Evolutionary conservation across 768 basidiomycete genomes (phyloP).

Genomic region (Leccinum sublutescens): DNA sequence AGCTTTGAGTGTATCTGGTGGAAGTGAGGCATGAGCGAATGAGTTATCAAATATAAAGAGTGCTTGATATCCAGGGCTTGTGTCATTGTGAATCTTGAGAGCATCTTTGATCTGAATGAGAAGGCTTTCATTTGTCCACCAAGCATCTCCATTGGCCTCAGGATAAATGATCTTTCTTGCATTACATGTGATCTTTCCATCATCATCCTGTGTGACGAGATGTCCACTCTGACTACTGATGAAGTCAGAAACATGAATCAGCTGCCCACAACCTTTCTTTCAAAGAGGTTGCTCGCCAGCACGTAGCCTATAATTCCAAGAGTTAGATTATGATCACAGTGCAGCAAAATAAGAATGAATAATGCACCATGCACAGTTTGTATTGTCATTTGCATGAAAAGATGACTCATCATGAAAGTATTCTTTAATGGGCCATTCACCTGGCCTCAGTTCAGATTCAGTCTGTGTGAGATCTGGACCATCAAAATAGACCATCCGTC

Average conservation of each 20-base stretch:
- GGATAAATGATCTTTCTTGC: neutral
- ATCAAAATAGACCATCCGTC: no score
- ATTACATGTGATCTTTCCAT: neutral
- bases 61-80: neutral
- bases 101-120: neutral
- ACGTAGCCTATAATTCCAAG: no score
- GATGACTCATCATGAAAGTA: no score
- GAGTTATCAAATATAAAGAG: neutral
- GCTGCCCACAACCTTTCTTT: neutral
- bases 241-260: neutral
- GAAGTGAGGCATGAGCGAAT: neutral
- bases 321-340: no score
- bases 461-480: no score
- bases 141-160: neutral
- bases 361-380: no score
- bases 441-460: no score
- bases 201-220: neutral
- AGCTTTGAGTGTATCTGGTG: conserved; percentile 22
- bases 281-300: no score
- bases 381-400: no score
- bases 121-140: neutral
- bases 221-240: neutral
- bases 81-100: neutral
- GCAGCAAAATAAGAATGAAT: no score
- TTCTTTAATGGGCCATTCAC: no score